These are phyloP conservation scores for Rosa multiflora DNA, from an alignment of 306 rosid species.

Conservation along the genomic window DNA sequence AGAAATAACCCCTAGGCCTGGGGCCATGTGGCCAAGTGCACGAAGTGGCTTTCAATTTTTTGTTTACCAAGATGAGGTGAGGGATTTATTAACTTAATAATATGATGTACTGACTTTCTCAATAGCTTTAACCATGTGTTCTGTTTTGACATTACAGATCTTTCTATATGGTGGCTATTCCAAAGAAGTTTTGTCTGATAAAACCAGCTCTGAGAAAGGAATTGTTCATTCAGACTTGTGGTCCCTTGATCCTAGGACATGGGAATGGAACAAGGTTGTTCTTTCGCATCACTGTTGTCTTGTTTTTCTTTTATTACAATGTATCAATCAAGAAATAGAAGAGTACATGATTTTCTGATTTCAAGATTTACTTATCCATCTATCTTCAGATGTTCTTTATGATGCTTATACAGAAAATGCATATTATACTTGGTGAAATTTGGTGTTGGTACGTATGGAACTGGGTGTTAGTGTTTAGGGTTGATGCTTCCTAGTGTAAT, in stretches of 20 bases:
- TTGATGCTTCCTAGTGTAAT: not conserved
- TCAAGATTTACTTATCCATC: not conserved
- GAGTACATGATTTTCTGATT: not conserved
- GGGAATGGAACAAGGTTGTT: slow-evolving; percentile 98
- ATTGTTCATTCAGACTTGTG: slow-evolving; percentile 89
- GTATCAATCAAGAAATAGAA: not conserved
- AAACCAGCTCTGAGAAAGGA: slow-evolving; percentile 75
- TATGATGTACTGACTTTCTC: not conserved
- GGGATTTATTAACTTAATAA: slow-evolving; percentile 28
- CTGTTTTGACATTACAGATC: slow-evolving; percentile 54
- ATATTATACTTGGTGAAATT: not conserved
- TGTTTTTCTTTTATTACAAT: slow-evolving; percentile 5
- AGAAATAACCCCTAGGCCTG: slow-evolving; percentile 93
- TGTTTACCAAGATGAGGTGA: slow-evolving; percentile 88
- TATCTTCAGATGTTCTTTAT: not conserved
- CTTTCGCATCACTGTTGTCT: not conserved
- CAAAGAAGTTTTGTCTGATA: slow-evolving; percentile 88
- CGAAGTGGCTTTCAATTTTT: slow-evolving; percentile 95
- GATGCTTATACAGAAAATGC: not conserved
- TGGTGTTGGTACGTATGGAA: not conserved
- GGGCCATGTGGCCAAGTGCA: slow-evolving; percentile 95
- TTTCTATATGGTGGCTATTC: slow-evolving; percentile 96
- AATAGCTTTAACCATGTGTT: not conserved
- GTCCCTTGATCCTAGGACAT: slow-evolving; percentile 97
- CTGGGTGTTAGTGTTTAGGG: not conserved